Base-by-base conservation (phyloP, 1,284 basidiomycete genomes). In the Sanguinoderma infundibulare region DNA sequence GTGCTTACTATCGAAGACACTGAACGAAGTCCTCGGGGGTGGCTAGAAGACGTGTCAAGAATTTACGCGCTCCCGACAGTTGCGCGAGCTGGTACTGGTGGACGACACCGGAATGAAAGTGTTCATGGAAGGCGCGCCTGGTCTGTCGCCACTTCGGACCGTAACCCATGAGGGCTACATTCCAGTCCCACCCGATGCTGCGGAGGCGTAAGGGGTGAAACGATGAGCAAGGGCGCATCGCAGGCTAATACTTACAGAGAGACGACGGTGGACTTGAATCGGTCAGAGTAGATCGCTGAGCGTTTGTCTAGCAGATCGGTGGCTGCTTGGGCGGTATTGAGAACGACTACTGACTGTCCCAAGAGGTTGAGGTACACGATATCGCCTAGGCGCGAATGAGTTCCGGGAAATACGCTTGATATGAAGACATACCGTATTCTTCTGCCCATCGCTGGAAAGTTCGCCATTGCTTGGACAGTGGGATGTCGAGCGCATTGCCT, bases 191-290 rank as follows among this genome's bases (percentile, higher is more conserved):
- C 1, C 68, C 66, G 20, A 61, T 62, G 38, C 66, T 68, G 40
- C 5, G 28, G 22, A 12, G 12, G 20, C 14, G 42, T 14, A 20
- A 12, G 39, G 7, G 44, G 52, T 17, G 35, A 38, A 22, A 17
- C 32, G 20, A 15, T 4, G 9, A 17, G 5, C 12, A 3, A 20
- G 17, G 17, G 34, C 28, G 17, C n/a, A 22, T 9, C 12, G 5
- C 14, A 12, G 10, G 14, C n/a, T 12, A 35, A 26, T 8, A 44
- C 62, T 47, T 34, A 64, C 62, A 64, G 34, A 24, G 52, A 20
- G 12, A 60, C 53, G 12, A 64, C 59, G 1, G 62, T 57, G 5
- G 59, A 64, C 7, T 55, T 55, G 53, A 55, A 60, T 20, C 89
- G 82, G 42, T 67, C 36, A 5, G 60, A 67, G 22, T 65, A 67